Conservation (phyloP, 257 asterid species). For the Mitragyna speciosa region DNA sequence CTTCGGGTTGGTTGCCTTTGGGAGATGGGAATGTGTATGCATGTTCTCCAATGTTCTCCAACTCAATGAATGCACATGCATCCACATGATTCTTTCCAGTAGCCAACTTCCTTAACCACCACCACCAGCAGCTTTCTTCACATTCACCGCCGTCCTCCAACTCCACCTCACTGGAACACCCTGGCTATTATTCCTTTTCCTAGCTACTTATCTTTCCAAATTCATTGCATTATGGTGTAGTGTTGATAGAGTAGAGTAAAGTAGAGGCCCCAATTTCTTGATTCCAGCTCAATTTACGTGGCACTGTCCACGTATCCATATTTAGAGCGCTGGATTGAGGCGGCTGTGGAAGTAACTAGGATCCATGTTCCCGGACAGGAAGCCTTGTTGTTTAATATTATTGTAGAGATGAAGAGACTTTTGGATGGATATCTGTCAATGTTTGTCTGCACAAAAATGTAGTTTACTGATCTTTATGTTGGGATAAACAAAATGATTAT, state of each 20-base stretch:
- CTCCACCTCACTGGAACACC: constrained; percentile 35
- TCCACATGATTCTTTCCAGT: constrained; percentile 54
- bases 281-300: constrained; percentile 47
- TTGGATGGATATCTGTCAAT: constrained; percentile 11
- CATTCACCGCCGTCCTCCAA: constrained; percentile 23
- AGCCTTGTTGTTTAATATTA: constrained; percentile 7
- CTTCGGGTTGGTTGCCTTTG: neutral
- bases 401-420: constrained; percentile 3
- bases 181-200: constrained; percentile 65
- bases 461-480: constrained; percentile 8
- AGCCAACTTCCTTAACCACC: constrained; percentile 13
- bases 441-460: constrained; percentile 5
- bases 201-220: constrained; percentile 40
- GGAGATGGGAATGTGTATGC: constrained; percentile 15
- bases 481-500: constrained; percentile 10
- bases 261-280: constrained; percentile 3
- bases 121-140: constrained; percentile 13
- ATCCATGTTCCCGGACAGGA: constrained; percentile 38
- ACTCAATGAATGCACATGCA: constrained; percentile 55
- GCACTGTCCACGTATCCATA: constrained; percentile 13
- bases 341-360: neutral
- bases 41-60: constrained; percentile 38
- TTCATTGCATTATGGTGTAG: constrained; percentile 38
- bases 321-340: constrained; percentile 2
- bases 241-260: neutral